These are phyloP conservation scores for Blastocystis sp. DNA, from an alignment of 352 stramenopile genomes.

Conservation along the genomic window DNA sequence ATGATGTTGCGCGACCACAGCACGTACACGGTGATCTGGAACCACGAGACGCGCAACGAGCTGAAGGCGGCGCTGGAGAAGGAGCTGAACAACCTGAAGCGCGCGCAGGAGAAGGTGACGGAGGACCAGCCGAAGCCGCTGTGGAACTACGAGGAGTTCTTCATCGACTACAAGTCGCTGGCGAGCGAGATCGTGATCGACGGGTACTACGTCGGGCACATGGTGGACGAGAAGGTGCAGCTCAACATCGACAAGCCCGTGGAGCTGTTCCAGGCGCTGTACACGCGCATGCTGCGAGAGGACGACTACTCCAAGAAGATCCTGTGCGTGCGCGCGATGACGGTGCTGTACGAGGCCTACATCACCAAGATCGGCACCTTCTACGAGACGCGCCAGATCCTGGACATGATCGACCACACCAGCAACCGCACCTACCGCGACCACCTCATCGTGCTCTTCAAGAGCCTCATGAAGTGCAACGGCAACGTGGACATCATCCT, in stretches of 20 bases:
- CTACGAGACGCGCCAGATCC: slow-evolving; percentile 72
- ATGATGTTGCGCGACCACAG: slow-evolving; percentile 86
- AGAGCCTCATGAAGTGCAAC: slow-evolving; percentile 47
- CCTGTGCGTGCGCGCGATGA: slow-evolving; percentile 75
- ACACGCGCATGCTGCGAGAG: slow-evolving; percentile 76
- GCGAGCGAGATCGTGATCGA: slow-evolving; percentile 82
- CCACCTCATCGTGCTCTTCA: slow-evolving; percentile 68
- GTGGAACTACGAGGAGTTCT: slow-evolving; percentile 93
- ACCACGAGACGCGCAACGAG: slow-evolving; percentile 81
- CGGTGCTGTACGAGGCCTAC: slow-evolving; percentile 75
- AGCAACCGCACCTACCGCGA: slow-evolving; percentile 62
- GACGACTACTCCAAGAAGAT: slow-evolving; percentile 73
- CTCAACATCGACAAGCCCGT: slow-evolving; percentile 71
- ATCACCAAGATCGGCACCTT: slow-evolving; percentile 74
- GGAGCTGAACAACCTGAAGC: slow-evolving; percentile 80
- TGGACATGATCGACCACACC: slow-evolving; percentile 59
- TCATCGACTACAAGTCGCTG: slow-evolving; percentile 84
- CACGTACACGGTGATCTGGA: slow-evolving; percentile 88
- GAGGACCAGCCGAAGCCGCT: slow-evolving; percentile 78
- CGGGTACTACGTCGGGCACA: slow-evolving; percentile 83
- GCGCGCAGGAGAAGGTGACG: slow-evolving; percentile 50
- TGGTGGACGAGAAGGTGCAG: slow-evolving; percentile 72
- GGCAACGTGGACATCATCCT: slow-evolving; percentile 69
- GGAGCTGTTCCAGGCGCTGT: slow-evolving; percentile 76
- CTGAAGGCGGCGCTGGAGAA: slow-evolving; percentile 80